phyloP scores from a whole-genome alignment of 495 filamentous ascomycete species.

The Daldinia grandis region DNA sequence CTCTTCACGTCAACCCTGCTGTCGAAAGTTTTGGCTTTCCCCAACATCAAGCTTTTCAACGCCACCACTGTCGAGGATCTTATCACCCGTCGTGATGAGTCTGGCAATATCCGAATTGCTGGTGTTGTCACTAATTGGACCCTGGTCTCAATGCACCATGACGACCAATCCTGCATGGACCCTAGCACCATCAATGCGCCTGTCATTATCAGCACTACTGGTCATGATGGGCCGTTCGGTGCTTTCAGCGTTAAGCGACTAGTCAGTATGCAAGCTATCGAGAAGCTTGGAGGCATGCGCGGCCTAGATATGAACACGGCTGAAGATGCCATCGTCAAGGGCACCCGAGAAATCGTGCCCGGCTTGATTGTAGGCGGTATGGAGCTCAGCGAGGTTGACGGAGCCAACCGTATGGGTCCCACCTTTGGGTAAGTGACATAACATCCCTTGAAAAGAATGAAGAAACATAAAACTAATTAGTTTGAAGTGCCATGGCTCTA shows the following conservation, averaged over 20 bases:
- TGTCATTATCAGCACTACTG: constrained; percentile 84
- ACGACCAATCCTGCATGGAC: constrained; percentile 94
- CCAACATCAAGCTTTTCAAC: constrained; percentile 96
- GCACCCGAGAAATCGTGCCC: constrained; percentile 83
- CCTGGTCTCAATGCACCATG: constrained; percentile 86
- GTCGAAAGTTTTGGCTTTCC: constrained; percentile 79
- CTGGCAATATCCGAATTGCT: constrained; percentile 71
- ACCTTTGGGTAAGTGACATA: constrained; percentile 52
- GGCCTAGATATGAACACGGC: constrained; percentile 89
- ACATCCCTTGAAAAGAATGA: constrained; percentile 18
- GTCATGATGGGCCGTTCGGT: constrained; percentile 90
- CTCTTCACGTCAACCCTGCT: constrained; percentile 88
- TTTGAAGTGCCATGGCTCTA: constrained; percentile 78
- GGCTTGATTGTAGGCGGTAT: constrained; percentile 92
- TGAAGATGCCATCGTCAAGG: constrained; percentile 90
- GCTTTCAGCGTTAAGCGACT: constrained; percentile 88
- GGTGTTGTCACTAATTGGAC: constrained; percentile 97
- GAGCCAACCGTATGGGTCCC: constrained; percentile 78
- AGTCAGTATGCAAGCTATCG: constrained; percentile 79
- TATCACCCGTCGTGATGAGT: constrained; percentile 70
- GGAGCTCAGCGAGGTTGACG: constrained; percentile 91
- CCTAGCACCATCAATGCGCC: constrained; percentile 95
- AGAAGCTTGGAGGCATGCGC: constrained; percentile 88
- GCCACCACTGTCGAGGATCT: constrained; percentile 90
- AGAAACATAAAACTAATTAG: constrained; percentile 1